A percentile compares a stretch with the other conserved stretches of the same genome.
Evolutionary conservation across 2,329 filamentous ascomycete genomes (phyloP).

Genomic region (Ascochyta lentis): DNA sequence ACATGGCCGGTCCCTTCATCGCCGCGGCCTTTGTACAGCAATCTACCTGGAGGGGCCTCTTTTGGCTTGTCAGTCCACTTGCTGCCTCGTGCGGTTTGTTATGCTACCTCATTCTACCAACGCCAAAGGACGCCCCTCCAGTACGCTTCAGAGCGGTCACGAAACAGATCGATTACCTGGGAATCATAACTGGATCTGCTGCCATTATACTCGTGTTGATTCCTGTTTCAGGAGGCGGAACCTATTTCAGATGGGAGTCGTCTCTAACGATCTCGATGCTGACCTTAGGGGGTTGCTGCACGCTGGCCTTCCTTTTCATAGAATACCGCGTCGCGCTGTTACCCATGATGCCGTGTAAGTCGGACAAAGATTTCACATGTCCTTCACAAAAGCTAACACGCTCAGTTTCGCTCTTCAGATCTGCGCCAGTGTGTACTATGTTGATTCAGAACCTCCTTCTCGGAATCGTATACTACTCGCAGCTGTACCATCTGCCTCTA

Average conservation of each 20-base stretch:
- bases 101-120: constrained; percentile 26
- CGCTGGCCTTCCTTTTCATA: constrained; percentile 59
- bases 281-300: constrained; percentile 54
- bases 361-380: background rate
- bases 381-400: background rate
- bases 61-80: constrained; percentile 30
- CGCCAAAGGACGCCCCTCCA: constrained; percentile 57
- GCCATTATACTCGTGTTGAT: constrained; percentile 68
- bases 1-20: constrained; percentile 34
- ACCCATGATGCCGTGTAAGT: constrained; percentile 63
- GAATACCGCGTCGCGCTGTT: constrained; percentile 63
- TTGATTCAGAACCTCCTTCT: constrained; percentile 66
- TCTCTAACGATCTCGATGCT: constrained; percentile 68
- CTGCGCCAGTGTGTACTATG: constrained; percentile 60
- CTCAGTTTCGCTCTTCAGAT: constrained; percentile 61
- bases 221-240: constrained; percentile 67
- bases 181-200: constrained; percentile 61
- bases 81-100: constrained; percentile 19
- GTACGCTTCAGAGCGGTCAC: constrained; percentile 24
- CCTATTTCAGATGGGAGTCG: constrained; percentile 63
- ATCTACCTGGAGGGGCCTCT: constrained; percentile 30
- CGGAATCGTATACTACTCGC: constrained; percentile 65
- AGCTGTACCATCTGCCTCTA: constrained; percentile 67
- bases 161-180: constrained; percentile 62
- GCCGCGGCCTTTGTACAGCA: constrained; percentile 31